These are phyloP conservation scores for Fusarium albosuccineum DNA, from an alignment of 2,329 filamentous ascomycete species.

Conservation along the genomic window DNA sequence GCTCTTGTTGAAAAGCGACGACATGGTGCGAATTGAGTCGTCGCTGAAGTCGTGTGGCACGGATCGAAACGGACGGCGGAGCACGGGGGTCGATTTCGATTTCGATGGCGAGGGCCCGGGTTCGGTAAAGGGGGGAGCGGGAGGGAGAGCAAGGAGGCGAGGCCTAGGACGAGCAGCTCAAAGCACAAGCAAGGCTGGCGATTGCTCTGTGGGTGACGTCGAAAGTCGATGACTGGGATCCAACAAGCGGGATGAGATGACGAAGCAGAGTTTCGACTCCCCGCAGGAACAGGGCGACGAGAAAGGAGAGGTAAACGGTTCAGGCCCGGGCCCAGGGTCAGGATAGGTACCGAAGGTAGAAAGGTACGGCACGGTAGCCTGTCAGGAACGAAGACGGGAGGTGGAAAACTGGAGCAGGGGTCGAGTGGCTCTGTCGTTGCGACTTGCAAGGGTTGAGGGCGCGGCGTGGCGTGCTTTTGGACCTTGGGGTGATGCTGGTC, in stretches of 20 bases:
- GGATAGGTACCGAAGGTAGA: conserved; percentile 22
- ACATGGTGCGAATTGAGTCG: conserved; percentile 44
- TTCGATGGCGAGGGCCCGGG: conserved; percentile 22
- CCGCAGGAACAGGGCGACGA: conserved; percentile 45
- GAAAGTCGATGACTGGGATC: conserved; percentile 30
- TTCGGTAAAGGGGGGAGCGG: conserved; percentile 19
- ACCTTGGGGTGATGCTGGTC: conserved; percentile 30
- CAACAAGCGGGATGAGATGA: conserved; percentile 41
- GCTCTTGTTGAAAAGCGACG: conserved; percentile 49
- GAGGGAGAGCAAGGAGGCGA: conserved; percentile 14
- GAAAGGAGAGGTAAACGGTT: conserved; percentile 43
- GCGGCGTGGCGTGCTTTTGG: conserved; percentile 46
- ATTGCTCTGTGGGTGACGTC: conserved; percentile 10
- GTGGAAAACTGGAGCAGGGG: conserved; percentile 46
- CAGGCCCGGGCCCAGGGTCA: conserved; percentile 22
- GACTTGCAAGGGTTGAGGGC: conserved; percentile 40
- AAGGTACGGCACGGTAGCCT: conserved; percentile 32
- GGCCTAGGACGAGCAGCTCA: conserved; percentile 18
- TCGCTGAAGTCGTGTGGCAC: conserved; percentile 20
- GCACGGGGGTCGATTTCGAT: conserved; percentile 16
- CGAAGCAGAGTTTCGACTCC: conserved; percentile 45
- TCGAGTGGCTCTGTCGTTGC: conserved; percentile 43
- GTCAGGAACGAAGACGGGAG: conserved; percentile 38
- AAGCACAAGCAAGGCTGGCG: conserved; percentile 16
- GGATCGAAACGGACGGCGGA: conserved; percentile 30